These are phyloP conservation scores for Rubus parviflorus DNA, from an alignment of 306 rosid genomes.

Conservation along the genomic window DNA sequence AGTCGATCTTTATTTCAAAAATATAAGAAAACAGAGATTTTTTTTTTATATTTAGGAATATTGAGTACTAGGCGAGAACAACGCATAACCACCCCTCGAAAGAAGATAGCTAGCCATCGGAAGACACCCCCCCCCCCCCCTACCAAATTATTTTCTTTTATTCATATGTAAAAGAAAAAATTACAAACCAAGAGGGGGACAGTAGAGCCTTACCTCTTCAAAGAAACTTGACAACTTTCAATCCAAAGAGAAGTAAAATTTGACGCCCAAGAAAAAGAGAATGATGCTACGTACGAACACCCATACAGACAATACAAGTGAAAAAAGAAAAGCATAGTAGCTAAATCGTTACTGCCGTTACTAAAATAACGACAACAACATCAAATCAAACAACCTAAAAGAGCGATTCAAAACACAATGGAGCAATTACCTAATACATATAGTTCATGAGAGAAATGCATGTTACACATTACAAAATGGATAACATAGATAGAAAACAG, in stretches of 20 bases:
- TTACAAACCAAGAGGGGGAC: conserved; percentile 4
- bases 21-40: too few relatives aligned
- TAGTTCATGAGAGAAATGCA: too few relatives aligned
- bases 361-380: not conserved
- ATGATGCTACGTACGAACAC: too few relatives aligned
- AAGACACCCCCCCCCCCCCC: too few relatives aligned
- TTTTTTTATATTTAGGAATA: too few relatives aligned
- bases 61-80: too few relatives aligned
- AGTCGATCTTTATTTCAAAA: too few relatives aligned
- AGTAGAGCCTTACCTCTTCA: not conserved
- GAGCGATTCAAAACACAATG: too few relatives aligned
- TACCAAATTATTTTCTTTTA: not conserved
- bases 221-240: not conserved
- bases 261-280: too few relatives aligned
- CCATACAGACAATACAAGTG: not conserved
- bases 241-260: not conserved
- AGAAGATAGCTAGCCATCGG: not conserved
- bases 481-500: not conserved
- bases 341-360: not conserved
- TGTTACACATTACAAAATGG: not conserved
- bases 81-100: not conserved
- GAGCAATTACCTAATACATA: too few relatives aligned
- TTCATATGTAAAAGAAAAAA: not conserved
- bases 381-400: too few relatives aligned
- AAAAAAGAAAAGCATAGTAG: not conserved